Evolutionary conservation across 345 rosid genomes (phyloP), one percentile per base, ranked within the genome.

Genomic region (Xanthoceras sorbifolium): DNA sequence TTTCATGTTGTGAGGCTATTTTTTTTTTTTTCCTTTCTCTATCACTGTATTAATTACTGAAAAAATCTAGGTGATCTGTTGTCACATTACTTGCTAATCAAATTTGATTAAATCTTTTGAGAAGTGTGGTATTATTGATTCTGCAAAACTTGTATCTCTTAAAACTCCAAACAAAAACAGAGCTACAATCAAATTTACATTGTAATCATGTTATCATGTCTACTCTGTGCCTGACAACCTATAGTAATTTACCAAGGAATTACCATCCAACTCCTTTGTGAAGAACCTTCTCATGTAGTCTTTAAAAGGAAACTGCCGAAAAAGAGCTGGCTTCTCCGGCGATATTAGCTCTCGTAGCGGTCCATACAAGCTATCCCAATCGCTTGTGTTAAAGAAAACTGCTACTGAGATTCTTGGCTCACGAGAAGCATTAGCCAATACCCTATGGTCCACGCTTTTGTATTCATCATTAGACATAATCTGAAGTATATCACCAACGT

Each of bases 401-500:
- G 80, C 93, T 12, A 75, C 40, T 1, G 87, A 86, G 14, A 84
- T 76, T 44, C 88, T 69, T 1, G 91, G 77, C 32, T 84, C 76
- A 0, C 0, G 61, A 3, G 74, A 44, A 1, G 86, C 73, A 77
- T 87, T 87, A 0, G 91, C 93, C 78, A 87, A 64, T 62, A 83
- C 89, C 54, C 89, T 77, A 40, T 87, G 87, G 46, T 84, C 88
- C 32, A 81, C 86, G 18, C 92, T 87, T 74, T 1, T 78, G 76
- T 85, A 87, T 70, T 87, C 88, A 18, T 84, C 86, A 29, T 89
- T 89, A 0, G 90, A 87, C 76, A 89, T 9, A 2, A 89, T 89
- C 89, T 82, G 90, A 50, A 90, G 81, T 1, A 82, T n/a, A 71
- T 90, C 94, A 1, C 88, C 91, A 50, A 87, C 34, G 76, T 90